Conservation (phyloP, 768 basidiomycete genomes). For the Calocybe gangraenosa region DNA sequence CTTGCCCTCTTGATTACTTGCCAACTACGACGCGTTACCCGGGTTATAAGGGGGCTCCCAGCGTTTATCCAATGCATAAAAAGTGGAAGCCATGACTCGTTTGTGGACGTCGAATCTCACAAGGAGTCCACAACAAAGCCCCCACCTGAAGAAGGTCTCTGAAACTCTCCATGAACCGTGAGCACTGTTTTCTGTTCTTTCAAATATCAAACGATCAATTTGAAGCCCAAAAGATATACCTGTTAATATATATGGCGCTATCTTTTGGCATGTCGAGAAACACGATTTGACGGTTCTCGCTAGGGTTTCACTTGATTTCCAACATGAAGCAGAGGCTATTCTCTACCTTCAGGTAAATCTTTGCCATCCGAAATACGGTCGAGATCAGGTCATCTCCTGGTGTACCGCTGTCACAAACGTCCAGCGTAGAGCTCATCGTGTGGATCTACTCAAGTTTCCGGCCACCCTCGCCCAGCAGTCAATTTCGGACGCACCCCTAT, state of each 20-base stretch:
- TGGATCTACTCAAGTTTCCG: conserved; percentile 1
- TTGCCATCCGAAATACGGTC: background rate
- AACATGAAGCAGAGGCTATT: conserved; percentile 1
- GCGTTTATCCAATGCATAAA: too few species aligned
- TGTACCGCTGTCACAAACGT: background rate
- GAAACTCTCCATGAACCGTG: too few species aligned
- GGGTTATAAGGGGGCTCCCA: too few species aligned
- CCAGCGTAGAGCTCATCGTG: background rate
- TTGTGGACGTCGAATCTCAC: too few species aligned
- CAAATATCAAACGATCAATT: too few species aligned
- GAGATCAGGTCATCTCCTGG: background rate
- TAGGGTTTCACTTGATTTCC: background rate
- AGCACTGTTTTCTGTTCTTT: too few species aligned
- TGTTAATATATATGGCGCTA: background rate
- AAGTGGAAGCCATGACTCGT: too few species aligned
- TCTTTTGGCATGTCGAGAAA: background rate
- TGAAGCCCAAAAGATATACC: background rate
- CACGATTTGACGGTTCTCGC: background rate
- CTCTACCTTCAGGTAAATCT: background rate
- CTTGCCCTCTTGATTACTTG: too few species aligned
- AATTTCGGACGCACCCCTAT: background rate
- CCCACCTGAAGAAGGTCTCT: too few species aligned
- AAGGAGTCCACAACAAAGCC: too few species aligned
- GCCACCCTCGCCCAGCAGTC: background rate
- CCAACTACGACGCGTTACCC: too few species aligned